Conservation (phyloP, 179 eudicot genomes). For the Drosera spatulata region DNA sequence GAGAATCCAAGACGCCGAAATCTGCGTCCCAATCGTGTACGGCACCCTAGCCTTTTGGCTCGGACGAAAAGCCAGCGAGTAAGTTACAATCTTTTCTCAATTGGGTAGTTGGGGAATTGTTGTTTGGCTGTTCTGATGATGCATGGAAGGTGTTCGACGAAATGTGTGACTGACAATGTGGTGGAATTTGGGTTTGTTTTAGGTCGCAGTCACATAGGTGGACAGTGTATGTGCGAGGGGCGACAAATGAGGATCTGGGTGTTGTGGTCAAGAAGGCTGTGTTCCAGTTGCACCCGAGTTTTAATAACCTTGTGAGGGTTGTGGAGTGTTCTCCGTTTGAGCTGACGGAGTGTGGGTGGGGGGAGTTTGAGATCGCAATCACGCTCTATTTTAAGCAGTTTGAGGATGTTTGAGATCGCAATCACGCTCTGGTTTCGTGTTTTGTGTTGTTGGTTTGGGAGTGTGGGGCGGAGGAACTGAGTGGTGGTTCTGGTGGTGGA, state of each 20-base stretch:
- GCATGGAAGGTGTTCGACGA: too few relatives aligned
- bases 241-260: constrained; percentile 74
- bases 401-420: constrained; percentile 56
- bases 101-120: too few relatives aligned
- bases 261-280: constrained; percentile 62
- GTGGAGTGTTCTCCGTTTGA: constrained; percentile 79
- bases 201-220: constrained; percentile 89
- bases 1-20: constrained; percentile 61
- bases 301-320: constrained; percentile 60
- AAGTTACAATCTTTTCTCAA: constrained; percentile 21
- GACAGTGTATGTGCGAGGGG: constrained; percentile 84
- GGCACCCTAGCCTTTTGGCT: constrained; percentile 91
- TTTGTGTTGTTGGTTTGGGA: too few relatives aligned
- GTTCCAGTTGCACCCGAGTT: constrained; percentile 82
- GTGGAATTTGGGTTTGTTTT: neutral
- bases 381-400: constrained; percentile 59
- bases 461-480: too few relatives aligned
- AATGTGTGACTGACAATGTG: too few relatives aligned
- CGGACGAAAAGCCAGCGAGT: constrained; percentile 95
- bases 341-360: constrained; percentile 83
- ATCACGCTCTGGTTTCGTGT: too few relatives aligned
- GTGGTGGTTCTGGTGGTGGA: too few relatives aligned
- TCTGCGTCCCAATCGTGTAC: constrained; percentile 59
- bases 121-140: too few relatives aligned
- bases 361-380: constrained; percentile 85